These are phyloP conservation scores for Neonectria sp. DNA, from an alignment of 2,329 filamentous ascomycete genomes.

Conservation along the genomic window DNA sequence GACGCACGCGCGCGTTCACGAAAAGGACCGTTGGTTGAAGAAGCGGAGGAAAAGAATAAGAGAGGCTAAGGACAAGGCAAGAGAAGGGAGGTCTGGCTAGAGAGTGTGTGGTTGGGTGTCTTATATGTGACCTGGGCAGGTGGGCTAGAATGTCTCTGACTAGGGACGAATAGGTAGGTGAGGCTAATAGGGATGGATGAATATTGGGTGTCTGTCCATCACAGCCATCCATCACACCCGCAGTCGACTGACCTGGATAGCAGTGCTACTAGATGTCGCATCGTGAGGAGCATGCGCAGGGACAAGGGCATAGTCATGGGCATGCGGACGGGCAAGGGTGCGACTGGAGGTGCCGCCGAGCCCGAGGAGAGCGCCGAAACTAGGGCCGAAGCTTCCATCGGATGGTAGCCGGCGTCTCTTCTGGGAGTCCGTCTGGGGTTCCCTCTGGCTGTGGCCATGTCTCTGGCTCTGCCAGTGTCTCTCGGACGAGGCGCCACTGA, in stretches of 20 bases:
- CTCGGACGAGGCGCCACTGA: constrained; percentile 33
- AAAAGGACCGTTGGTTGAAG: constrained; percentile 29
- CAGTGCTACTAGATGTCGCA: constrained; percentile 19
- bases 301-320: constrained; percentile 36
- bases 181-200: constrained; percentile 9
- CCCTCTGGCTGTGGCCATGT: constrained; percentile 1
- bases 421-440: background rate
- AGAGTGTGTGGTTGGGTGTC: constrained; percentile 22
- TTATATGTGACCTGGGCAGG: constrained; percentile 38
- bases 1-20: constrained; percentile 46
- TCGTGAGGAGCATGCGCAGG: constrained; percentile 32
- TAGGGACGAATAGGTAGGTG: constrained; percentile 12
- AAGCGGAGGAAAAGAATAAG: constrained; percentile 17
- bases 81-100: constrained; percentile 24
- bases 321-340: constrained; percentile 4
- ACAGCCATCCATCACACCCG: background rate
- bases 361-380: constrained; percentile 2
- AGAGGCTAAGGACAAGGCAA: constrained; percentile 19
- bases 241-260: constrained; percentile 33
- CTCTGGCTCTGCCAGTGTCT: constrained; percentile 24
- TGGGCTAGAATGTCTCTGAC: constrained; percentile 28
- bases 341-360: constrained; percentile 16
- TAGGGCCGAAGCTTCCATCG: constrained; percentile 21
- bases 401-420: constrained; percentile 33
- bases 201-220: background rate